Evolutionary conservation across 768 basidiomycete genomes (phyloP).

Genomic region (Punctularia strigosozonata): DNA sequence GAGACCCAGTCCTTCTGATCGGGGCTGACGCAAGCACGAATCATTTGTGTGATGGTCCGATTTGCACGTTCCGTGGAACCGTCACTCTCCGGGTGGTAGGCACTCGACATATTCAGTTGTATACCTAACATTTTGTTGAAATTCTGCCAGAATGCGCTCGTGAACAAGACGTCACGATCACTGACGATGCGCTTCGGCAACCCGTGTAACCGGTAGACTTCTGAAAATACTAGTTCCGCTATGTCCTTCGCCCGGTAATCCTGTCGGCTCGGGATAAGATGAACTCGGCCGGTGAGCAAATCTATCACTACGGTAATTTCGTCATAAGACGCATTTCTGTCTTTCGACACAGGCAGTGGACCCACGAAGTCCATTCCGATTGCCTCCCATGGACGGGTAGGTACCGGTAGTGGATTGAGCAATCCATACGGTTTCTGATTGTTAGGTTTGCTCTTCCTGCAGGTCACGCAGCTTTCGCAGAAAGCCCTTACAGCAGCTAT

Average conservation of each 20-base stretch:
- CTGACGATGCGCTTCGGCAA: conserved; percentile 26
- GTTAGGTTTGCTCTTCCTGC: conserved; percentile 9
- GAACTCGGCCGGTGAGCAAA: conserved; percentile 14
- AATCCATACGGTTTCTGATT: conserved; percentile 15
- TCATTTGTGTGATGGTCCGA: conserved; percentile 19
- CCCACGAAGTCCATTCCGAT: conserved; percentile 18
- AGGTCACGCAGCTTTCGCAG: conserved; percentile 16
- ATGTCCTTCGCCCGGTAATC: conserved; percentile 22
- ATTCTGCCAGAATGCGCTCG: conserved; percentile 27
- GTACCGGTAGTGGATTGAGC: conserved; percentile 13
- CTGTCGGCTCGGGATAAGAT: conserved; percentile 15
- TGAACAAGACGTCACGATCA: conserved; percentile 31
- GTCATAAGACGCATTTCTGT: conserved; percentile 14
- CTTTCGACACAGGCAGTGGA: conserved; percentile 13
- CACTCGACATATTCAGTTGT: conserved; percentile 23
- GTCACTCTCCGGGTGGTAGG: conserved; percentile 32
- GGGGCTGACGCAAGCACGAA: background rate
- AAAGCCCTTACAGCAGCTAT: conserved; percentile 13
- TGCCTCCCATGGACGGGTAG: conserved; percentile 14
- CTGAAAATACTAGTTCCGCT: conserved; percentile 22
- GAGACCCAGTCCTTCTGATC: conserved; percentile 23
- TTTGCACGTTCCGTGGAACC: conserved; percentile 26
- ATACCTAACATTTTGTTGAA: conserved; percentile 19
- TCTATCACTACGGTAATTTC: conserved; percentile 15
- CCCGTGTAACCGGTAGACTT: conserved; percentile 26